These are phyloP conservation scores for Corylus heterophylla DNA, from an alignment of 306 rosid genomes.

Conservation along the genomic window DNA sequence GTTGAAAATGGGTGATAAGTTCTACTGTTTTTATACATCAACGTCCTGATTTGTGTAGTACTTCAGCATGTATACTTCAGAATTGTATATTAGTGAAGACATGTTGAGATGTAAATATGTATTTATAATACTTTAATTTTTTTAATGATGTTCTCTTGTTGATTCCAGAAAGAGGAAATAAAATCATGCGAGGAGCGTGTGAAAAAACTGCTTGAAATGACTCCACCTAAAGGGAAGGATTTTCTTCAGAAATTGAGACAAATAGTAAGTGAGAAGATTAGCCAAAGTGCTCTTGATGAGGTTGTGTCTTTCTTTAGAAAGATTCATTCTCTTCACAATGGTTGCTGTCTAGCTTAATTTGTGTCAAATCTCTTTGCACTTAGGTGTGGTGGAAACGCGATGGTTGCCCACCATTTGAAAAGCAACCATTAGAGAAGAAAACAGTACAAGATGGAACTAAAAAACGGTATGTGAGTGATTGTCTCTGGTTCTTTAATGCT, in stretches of 20 bases:
- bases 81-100: neutral
- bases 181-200: slow-evolving; percentile 81
- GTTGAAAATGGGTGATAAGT: too few species aligned
- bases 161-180: slow-evolving; percentile 85
- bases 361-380: slow-evolving; percentile 19
- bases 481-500: neutral
- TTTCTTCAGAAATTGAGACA: too few species aligned
- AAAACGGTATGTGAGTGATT: slow-evolving; percentile 69
- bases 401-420: slow-evolving; percentile 93
- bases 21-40: neutral
- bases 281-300: too few species aligned
- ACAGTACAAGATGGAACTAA: slow-evolving; percentile 63
- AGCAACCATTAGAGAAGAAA: slow-evolving; percentile 77
- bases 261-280: too few species aligned
- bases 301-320: neutral
- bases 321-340: too few species aligned
- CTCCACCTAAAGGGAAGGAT: slow-evolving; percentile 82
- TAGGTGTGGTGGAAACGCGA: slow-evolving; percentile 99
- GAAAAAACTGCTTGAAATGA: slow-evolving; percentile 77
- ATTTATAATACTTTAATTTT: neutral
- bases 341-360: slow-evolving; percentile 10
- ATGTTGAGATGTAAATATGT: slow-evolving; percentile 2
- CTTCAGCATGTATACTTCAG: neutral
- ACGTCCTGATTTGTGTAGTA: neutral
- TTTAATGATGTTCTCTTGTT: slow-evolving; percentile 10